Evolutionary conservation across 208 protist genomes (phyloP), one percentile per base, ranked within the genome.

Genomic region (Trypanosoma boissoni): DNA sequence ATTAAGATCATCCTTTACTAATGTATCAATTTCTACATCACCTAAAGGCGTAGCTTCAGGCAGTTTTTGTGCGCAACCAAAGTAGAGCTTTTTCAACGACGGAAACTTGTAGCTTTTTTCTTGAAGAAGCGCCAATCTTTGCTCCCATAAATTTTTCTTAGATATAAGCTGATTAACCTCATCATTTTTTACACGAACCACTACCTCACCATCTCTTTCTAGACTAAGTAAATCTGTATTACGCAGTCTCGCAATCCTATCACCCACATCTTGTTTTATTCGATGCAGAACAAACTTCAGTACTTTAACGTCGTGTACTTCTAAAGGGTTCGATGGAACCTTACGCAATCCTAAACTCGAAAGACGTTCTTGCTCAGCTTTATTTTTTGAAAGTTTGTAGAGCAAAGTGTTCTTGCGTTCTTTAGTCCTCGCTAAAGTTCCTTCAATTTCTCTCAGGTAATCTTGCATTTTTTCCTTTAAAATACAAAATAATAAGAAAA

Each of bases 341-440:
- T 69, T 72, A 20, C 76, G 66, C 27, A 94, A 41, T 10, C 80
- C 80, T 0, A 94, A 49, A 3, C 31, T 44, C 1, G 78, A 74
- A 24, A 94, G 73, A 14, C 73, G 69, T 55, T 89, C 72, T 58
- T 90, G 75, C 34, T 88, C 72, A 27, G 71, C 54, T 20, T 80
- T 78, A 3, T 68, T 68, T 60, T 88, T 86, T 9, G 71, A 54
- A 39, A 85, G 52, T 46, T 86, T 86, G 78, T 90, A 94, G 12
- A 94, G 59, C 46, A 94, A 79, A 3, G 86, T 94, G 32, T 83
- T 86, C 58, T 91, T 86, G 6, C 86, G 43, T 52, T 94, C 80
- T 29, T 76, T 87, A 36, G 78, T 86, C 5, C 86, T 72, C 36
- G 86, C 83, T 42, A 94, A 77, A 21, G 80, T 94, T 39, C 86